A percentile compares a stretch with the other conserved stretches of the same genome.
Evolutionary conservation across 441 rosid genomes (phyloP).

Genomic region (Bocquillonia castaneifolia): DNA sequence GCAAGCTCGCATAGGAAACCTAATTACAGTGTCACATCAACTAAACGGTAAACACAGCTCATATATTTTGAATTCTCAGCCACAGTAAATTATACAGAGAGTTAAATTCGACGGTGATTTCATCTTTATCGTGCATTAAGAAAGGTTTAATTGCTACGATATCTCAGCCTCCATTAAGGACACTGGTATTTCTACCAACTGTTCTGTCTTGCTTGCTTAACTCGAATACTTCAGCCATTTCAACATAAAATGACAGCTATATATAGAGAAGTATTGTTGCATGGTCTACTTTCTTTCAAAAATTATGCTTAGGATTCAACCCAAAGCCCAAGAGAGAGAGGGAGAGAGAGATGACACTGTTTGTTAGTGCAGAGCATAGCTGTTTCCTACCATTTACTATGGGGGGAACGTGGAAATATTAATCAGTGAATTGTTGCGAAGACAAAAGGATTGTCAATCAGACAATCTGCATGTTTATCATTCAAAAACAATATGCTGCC

Average conservation of each 20-base stretch:
- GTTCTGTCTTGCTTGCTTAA: not conserved
- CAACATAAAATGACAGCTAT: no score
- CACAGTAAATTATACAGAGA: no score
- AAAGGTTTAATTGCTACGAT: no score
- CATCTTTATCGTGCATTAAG: no score
- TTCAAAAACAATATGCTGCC: not conserved
- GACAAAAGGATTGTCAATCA: not conserved
- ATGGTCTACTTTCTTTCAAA: not conserved
- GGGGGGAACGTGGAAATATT: not conserved
- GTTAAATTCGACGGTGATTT: no score
- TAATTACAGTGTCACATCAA: not conserved
- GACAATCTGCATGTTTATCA: not conserved
- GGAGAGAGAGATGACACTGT: not conserved
- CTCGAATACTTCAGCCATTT: not conserved
- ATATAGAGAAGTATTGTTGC: not conserved
- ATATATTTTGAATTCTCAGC: not conserved
- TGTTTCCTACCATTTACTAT: not conserved
- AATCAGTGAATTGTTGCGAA: not conserved
- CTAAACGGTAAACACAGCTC: not conserved
- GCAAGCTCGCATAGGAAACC: not conserved
- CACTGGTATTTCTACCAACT: not conserved
- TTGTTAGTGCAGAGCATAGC: not conserved
- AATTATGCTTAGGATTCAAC: not conserved
- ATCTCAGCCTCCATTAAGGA: not conserved
- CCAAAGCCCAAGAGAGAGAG: no score